phyloP scores from a whole-genome alignment of 106 monocot genomes.

The Platanthera guangdongensis region DNA sequence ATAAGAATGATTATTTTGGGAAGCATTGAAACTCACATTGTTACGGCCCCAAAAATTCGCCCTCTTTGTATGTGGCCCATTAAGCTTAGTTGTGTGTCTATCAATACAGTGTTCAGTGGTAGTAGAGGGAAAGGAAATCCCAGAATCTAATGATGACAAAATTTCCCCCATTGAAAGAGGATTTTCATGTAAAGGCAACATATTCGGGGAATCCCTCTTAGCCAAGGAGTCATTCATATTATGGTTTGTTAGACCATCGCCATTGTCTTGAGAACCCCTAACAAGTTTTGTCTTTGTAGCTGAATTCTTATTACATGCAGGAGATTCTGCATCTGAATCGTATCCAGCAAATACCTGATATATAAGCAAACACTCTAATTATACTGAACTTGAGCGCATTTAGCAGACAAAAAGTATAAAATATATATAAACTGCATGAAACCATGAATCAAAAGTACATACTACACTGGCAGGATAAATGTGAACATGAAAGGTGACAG shows the following conservation, averaged over 20 bases:
- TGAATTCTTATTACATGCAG: slow-evolving; percentile 34
- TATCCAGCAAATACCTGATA: slow-evolving; percentile 66
- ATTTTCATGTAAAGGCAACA: slow-evolving; percentile 37
- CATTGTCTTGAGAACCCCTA: slow-evolving; percentile 22
- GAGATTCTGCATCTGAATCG: slow-evolving; percentile 66
- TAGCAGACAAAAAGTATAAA: slow-evolving; percentile 1
- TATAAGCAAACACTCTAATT: neutral
- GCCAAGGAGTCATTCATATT: slow-evolving; percentile 22
- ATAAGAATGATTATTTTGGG: neutral
- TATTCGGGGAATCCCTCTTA: slow-evolving; percentile 39
- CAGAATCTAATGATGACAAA: slow-evolving; percentile 72
- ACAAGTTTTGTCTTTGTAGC: slow-evolving; percentile 22
- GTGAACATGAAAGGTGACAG: no score
- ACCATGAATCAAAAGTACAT: neutral
- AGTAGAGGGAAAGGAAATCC: slow-evolving; percentile 42
- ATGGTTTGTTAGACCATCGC: slow-evolving; percentile 24
- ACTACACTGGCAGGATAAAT: no score
- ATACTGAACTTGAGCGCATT: slow-evolving; percentile 1
- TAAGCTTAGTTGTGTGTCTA: slow-evolving; percentile 42
- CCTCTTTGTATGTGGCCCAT: slow-evolving; percentile 58
- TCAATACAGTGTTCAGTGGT: slow-evolving; percentile 43
- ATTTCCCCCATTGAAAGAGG: slow-evolving; percentile 82
- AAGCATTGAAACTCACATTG: slow-evolving; percentile 43
- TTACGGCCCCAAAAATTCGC: slow-evolving; percentile 76
- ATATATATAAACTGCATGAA: neutral